Conservation (phyloP, 371 early-diverging fungal genomes). For the Syncephalastrum contaminatum region DNA sequence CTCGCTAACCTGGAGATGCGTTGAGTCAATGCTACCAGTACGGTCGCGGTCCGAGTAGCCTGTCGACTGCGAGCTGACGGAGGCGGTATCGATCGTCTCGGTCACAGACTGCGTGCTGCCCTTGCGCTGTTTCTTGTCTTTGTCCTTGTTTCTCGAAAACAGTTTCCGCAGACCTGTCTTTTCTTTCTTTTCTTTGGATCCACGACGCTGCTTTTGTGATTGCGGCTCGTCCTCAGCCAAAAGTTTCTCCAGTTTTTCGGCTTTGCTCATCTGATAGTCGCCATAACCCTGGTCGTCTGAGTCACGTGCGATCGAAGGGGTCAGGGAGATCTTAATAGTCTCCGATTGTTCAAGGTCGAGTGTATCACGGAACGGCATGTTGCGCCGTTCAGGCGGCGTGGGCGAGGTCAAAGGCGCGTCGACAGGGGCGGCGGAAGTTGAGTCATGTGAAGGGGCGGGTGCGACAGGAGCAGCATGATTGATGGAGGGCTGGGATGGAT, state of each 20-base stretch:
- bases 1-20: background rate
- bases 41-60: slow-evolving; percentile 30
- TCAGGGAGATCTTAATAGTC: slow-evolving; percentile 49
- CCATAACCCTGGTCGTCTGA: slow-evolving; percentile 13
- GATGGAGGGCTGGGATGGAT: too few species aligned
- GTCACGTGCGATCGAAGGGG: slow-evolving; percentile 43
- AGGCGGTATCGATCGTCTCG: slow-evolving; percentile 34
- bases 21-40: slow-evolving; percentile 29
- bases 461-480: too few species aligned
- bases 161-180: slow-evolving; percentile 40
- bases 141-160: slow-evolving; percentile 37
- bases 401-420: too few species aligned
- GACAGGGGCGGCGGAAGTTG: too few species aligned
- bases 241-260: slow-evolving; percentile 29
- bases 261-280: slow-evolving; percentile 10
- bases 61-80: slow-evolving; percentile 39
- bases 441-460: too few species aligned
- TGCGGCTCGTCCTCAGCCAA: slow-evolving; percentile 7
- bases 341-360: slow-evolving; percentile 32
- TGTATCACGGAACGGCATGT: slow-evolving; percentile 12
- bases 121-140: slow-evolving; percentile 29
- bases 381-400: slow-evolving; percentile 1
- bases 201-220: slow-evolving; percentile 2
- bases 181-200: slow-evolving; percentile 30
- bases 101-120: slow-evolving; percentile 12